Percentiles rank a stretch among this genome's conserved stretches.
phyloP scores from a whole-genome alignment of 73 alveolate species.

The Blepharisma stoltei region DNA sequence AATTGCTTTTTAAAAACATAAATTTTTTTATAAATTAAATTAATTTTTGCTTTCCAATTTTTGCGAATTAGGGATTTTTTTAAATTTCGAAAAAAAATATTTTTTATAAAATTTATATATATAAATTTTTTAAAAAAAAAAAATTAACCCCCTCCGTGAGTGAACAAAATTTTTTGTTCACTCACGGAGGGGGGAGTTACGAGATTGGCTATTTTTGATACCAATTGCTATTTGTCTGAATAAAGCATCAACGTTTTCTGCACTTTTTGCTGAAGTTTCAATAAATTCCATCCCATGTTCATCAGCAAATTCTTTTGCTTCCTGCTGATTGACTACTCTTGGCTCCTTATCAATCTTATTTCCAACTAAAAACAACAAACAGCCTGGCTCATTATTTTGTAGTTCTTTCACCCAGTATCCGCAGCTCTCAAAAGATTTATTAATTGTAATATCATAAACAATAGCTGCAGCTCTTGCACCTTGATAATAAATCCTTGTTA shows the following conservation, averaged over 20 bases:
- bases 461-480: slow-evolving; percentile 82
- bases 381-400: slow-evolving; percentile 36
- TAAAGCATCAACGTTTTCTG: slow-evolving; percentile 44
- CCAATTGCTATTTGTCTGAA: slow-evolving; percentile 34
- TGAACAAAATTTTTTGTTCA: no score
- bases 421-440: slow-evolving; percentile 56
- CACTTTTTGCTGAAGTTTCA: slow-evolving; percentile 61
- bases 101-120: no score
- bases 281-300: slow-evolving; percentile 47
- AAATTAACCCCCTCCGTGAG: no score
- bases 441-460: slow-evolving; percentile 67
- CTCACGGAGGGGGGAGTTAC: no score
- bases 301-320: slow-evolving; percentile 47
- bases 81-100: no score
- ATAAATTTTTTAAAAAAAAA: no score
- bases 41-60: no score
- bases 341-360: slow-evolving; percentile 64
- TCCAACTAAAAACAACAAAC: slow-evolving; percentile 63
- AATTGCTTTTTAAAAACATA: no score
- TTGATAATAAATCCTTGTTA: slow-evolving; percentile 63
- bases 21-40: no score
- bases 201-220: slow-evolving; percentile 30
- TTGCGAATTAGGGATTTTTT: no score
- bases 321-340: slow-evolving; percentile 43
- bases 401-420: slow-evolving; percentile 71